Conservation (phyloP, 768 basidiomycete species). For the Podaxis sp. region DNA sequence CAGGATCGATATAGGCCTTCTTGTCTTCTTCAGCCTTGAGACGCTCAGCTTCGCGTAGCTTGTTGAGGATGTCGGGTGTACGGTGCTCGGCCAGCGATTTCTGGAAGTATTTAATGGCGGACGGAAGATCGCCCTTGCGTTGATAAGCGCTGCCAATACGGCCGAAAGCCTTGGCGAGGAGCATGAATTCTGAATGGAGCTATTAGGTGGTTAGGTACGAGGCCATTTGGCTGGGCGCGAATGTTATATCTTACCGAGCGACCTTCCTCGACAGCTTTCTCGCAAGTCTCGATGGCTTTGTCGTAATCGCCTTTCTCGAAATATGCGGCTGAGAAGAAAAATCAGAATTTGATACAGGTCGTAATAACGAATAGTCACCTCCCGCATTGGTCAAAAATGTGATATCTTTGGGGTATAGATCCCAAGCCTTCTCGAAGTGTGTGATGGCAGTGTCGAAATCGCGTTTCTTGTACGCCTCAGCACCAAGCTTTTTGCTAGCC, state of each 20-base stretch:
- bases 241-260: constrained; percentile 47
- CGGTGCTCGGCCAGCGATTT: constrained; percentile 97
- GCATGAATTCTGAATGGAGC: constrained; percentile 90
- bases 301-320: constrained; percentile 93
- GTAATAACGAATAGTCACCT: constrained; percentile 37
- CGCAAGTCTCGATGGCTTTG: constrained; percentile 85
- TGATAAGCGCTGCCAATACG: constrained; percentile 84
- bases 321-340: constrained; percentile 61
- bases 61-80: constrained; percentile 87
- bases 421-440: constrained; percentile 87
- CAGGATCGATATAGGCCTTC: constrained; percentile 84
- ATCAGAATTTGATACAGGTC: not conserved
- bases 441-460: constrained; percentile 73
- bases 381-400: constrained; percentile 90
- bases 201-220: constrained; percentile 23
- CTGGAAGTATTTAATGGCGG: constrained; percentile 87
- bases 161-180: constrained; percentile 91
- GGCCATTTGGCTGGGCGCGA: not conserved
- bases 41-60: constrained; percentile 82
- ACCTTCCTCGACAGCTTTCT: constrained; percentile 96
- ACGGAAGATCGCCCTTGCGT: constrained; percentile 69
- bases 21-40: constrained; percentile 73
- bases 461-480: constrained; percentile 81
- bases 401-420: constrained; percentile 87
- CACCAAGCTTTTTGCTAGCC: constrained; percentile 74